These are phyloP conservation scores for Cornus controversa DNA, from an alignment of 148 eudicot species.

Conservation along the genomic window DNA sequence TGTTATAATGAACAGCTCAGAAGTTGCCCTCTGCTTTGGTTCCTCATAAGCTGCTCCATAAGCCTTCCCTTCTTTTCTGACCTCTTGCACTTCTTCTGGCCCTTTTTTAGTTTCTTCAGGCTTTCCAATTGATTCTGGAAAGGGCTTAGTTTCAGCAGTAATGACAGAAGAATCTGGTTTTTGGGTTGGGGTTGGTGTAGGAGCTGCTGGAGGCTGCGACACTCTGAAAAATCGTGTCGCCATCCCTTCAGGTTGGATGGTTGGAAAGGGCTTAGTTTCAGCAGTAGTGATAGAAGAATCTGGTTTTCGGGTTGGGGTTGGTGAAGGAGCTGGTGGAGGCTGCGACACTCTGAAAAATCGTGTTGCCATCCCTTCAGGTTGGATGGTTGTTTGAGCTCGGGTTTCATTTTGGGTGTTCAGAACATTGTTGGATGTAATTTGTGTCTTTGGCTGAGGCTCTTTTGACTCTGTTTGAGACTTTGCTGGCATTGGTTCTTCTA, in stretches of 20 bases:
- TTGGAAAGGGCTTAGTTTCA: not conserved
- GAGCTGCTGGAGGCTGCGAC: not conserved
- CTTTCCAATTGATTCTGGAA: conserved; percentile 9
- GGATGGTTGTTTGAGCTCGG: not conserved
- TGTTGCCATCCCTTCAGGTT: conserved; percentile 3
- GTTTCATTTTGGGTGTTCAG: not conserved
- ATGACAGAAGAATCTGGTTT: not conserved
- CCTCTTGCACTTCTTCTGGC: conserved; percentile 8
- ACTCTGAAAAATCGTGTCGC: too few relatives aligned
- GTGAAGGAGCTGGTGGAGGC: too few relatives aligned
- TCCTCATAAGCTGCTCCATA: conserved; percentile 18
- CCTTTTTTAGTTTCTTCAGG: conserved; percentile 17
- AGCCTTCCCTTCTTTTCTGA: not conserved
- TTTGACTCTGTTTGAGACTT: conserved; percentile 16
- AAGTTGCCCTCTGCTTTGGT: conserved; percentile 1
- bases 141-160: not conserved
- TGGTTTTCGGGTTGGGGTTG: not conserved
- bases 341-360: conserved; percentile 14
- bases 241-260: too few relatives aligned
- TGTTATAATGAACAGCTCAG: not conserved
- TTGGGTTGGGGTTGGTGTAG: not conserved
- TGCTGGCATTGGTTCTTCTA: conserved; percentile 4
- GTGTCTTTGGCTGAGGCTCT: conserved; percentile 15
- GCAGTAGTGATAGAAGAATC: not conserved
- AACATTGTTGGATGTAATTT: not conserved